Conservation (phyloP, 2,329 filamentous ascomycete species). For the Huntiella decipiens region DNA sequence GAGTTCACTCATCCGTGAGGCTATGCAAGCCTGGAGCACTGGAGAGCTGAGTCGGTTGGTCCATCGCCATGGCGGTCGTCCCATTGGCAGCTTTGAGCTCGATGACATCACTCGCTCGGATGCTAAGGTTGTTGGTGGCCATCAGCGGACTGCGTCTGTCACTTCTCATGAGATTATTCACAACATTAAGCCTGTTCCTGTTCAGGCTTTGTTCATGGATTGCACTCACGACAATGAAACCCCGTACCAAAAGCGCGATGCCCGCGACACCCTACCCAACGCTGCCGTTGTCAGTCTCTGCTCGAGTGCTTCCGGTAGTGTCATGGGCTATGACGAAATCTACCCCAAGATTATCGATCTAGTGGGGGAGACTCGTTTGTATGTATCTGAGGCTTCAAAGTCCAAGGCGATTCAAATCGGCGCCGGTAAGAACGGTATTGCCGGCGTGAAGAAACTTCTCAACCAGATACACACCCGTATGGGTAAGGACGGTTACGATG, state of each 20-base stretch:
- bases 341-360: conserved; percentile 88
- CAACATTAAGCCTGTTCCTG: conserved; percentile 67
- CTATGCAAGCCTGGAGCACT: conserved; percentile 97
- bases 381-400: conserved; percentile 57
- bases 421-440: conserved; percentile 66
- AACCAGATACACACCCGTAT: conserved; percentile 91
- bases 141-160: conserved; percentile 15
- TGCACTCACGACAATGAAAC: conserved; percentile 98
- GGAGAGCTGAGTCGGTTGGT: conserved; percentile 82
- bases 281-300: conserved; percentile 94
- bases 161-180: conserved; percentile 47
- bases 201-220: conserved; percentile 95
- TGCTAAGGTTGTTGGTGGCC: conserved; percentile 12
- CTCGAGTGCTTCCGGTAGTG: conserved; percentile 79
- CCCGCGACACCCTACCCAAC: conserved; percentile 82
- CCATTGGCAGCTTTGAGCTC: conserved; percentile 94
- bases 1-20: conserved; percentile 81
- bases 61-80: conserved; percentile 79
- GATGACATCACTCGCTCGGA: conserved; percentile 58
- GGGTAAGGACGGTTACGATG: conserved; percentile 85
- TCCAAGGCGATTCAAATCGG: conserved; percentile 39
- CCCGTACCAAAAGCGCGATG: conserved; percentile 85
- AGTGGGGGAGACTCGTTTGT: conserved; percentile 71
- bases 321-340: conserved; percentile 95
- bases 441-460: conserved; percentile 73